Conservation (phyloP, 768 basidiomycete species). For the Dacryopinax spathularia region DNA sequence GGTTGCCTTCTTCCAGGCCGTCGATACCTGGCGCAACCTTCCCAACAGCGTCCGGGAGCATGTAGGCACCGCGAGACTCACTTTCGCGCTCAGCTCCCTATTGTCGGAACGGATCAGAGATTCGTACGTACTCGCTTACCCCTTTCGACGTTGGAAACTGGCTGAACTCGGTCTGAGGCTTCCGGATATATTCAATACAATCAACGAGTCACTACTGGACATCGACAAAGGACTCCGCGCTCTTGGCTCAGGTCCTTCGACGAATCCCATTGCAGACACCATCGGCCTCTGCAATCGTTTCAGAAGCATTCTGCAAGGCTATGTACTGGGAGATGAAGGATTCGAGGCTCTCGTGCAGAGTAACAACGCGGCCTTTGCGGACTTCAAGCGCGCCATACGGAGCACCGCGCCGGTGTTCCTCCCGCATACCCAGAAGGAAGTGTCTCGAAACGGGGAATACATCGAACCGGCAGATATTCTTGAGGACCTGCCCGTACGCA, state of each 20-base stretch:
- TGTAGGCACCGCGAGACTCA: constrained; percentile 22
- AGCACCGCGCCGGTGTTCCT: background rate
- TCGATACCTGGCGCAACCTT: constrained; percentile 9
- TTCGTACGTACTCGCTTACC: constrained; percentile 28
- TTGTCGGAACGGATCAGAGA: constrained; percentile 50
- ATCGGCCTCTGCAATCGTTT: background rate
- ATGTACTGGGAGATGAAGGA: background rate
- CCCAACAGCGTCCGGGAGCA: background rate
- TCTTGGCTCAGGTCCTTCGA: background rate
- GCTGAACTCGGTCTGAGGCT: constrained; percentile 26
- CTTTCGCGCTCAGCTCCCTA: constrained; percentile 42
- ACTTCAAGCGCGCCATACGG: background rate
- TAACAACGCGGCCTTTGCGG: background rate
- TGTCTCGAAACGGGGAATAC: background rate
- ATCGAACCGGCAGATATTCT: background rate
- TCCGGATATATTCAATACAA: constrained; percentile 46
- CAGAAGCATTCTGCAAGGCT: background rate
- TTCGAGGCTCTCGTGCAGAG: background rate
- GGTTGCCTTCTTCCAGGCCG: constrained; percentile 35
- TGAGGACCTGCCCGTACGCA: background rate
- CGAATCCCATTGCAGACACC: background rate
- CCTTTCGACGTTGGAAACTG: background rate
- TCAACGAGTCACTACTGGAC: constrained; percentile 32
- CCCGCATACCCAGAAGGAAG: background rate
- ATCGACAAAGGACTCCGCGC: constrained; percentile 23